These are phyloP conservation scores for sorghum (Sorghum bicolor) DNA, from an alignment of 176 grass and related monocot species.

Conservation along the genomic window DNA sequence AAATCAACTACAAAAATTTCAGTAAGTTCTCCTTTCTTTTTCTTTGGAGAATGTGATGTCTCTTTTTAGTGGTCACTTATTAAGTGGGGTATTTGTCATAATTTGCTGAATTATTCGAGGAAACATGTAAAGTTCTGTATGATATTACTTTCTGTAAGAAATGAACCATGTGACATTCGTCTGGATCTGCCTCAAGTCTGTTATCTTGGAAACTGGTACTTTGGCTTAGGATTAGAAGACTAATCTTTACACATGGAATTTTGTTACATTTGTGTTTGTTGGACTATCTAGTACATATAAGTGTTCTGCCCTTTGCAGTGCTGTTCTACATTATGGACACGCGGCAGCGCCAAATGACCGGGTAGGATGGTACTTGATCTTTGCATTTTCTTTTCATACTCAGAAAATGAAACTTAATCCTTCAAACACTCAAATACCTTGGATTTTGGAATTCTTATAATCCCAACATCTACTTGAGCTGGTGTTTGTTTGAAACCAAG, in stretches of 20 bases:
- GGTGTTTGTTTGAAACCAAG: conserved; percentile 17
- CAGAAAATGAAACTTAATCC: conserved; percentile 7
- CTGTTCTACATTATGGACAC: conserved; percentile 98
- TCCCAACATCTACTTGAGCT: neutral
- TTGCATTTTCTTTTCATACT: conserved; percentile 16
- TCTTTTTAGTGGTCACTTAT: neutral
- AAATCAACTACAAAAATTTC: neutral
- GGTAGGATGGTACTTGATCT: conserved; percentile 55
- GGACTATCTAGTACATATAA: conserved; percentile 20
- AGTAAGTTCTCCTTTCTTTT: neutral
- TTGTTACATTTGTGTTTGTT: conserved; percentile 32
- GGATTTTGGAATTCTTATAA: neutral
- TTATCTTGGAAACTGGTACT: neutral
- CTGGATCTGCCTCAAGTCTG: neutral
- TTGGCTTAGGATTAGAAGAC: conserved; percentile 21
- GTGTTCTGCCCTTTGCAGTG: conserved; percentile 56
- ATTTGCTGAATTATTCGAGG: conserved; percentile 9
- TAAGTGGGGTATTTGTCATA: neutral
- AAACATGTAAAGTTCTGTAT: neutral
- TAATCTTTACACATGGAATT: neutral
- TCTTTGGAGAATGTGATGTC: neutral
- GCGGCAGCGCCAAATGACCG: conserved; percentile 91
- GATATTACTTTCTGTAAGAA: neutral
- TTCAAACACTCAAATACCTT: neutral
- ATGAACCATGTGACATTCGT: neutral